These are phyloP conservation scores for Microascus cirrosus DNA, from an alignment of 2,329 filamentous ascomycete species.

Conservation along the genomic window DNA sequence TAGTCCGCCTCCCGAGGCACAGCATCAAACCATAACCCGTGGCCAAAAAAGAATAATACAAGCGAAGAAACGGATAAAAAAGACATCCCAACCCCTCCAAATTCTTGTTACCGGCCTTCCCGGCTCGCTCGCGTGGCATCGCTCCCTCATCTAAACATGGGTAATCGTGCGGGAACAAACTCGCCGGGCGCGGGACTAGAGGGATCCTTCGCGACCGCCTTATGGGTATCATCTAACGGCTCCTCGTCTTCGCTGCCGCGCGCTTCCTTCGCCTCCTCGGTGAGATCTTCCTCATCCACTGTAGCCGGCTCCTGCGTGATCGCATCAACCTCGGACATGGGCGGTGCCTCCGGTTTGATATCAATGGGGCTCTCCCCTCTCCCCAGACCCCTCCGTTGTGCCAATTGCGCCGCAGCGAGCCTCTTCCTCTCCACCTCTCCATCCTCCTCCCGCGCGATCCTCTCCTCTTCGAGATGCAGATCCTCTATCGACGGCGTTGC, in stretches of 20 bases:
- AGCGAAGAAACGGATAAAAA: neutral
- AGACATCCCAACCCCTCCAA: neutral
- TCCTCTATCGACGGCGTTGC: constrained; percentile 36
- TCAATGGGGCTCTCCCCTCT: constrained; percentile 7
- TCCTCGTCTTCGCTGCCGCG: neutral
- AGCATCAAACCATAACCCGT: neutral
- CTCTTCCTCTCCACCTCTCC: constrained; percentile 40
- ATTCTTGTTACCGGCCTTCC: neutral
- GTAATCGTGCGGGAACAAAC: constrained; percentile 49
- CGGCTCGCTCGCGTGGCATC: neutral
- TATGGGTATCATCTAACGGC: neutral
- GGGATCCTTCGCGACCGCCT: neutral
- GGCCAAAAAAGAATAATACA: constrained; percentile 1
- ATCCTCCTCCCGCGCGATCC: constrained; percentile 38
- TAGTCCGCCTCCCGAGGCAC: neutral
- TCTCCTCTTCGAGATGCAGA: constrained; percentile 40
- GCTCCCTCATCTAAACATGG: constrained; percentile 33
- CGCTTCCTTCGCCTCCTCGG: neutral
- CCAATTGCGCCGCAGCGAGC: constrained; percentile 38
- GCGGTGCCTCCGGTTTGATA: neutral
- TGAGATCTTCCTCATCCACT: neutral
- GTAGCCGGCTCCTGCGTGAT: neutral
- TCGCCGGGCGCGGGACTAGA: constrained; percentile 7
- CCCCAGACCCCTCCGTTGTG: constrained; percentile 34
- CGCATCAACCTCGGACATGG: neutral